Percentiles rank a stretch among this genome's conserved stretches.
Conservation (phyloP, 495 filamentous ascomycete species). For the Trichoderma erinaceum region DNA sequence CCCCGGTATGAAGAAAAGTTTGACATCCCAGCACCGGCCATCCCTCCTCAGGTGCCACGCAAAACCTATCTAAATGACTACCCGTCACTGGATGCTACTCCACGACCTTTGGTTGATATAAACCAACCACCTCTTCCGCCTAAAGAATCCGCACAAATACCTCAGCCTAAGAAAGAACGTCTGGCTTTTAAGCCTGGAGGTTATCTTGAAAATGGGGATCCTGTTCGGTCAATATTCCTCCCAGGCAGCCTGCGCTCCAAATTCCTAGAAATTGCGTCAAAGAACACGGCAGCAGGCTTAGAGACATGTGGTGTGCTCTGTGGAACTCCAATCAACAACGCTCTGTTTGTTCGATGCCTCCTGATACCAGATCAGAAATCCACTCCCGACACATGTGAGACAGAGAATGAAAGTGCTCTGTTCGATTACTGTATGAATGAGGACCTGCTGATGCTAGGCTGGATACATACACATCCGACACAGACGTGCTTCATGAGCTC, state of each 20-base stretch:
- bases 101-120: constrained; percentile 17
- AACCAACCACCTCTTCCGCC: constrained; percentile 33
- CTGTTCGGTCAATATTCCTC: constrained; percentile 81
- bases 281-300: constrained; percentile 73
- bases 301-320: constrained; percentile 95
- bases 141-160: constrained; percentile 27
- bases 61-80: constrained; percentile 26
- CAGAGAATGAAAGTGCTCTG: constrained; percentile 70
- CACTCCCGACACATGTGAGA: constrained; percentile 92
- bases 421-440: constrained; percentile 83
- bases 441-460: constrained; percentile 83
- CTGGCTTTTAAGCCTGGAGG: constrained; percentile 76
- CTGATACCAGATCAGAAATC: constrained; percentile 86
- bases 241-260: constrained; percentile 62
- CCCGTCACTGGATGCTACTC: constrained; percentile 17
- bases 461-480: constrained; percentile 96
- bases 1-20: background rate
- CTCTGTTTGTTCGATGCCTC: constrained; percentile 79
- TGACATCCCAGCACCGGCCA: constrained; percentile 8
- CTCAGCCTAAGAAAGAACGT: constrained; percentile 27
- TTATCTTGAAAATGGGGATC: constrained; percentile 79
- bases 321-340: constrained; percentile 85
- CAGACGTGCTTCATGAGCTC: constrained; percentile 98
- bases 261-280: constrained; percentile 65
- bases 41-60: constrained; percentile 4